Evolutionary conservation across 768 basidiomycete species (phyloP).

Genomic region (Xerocomellus amylosporus): DNA sequence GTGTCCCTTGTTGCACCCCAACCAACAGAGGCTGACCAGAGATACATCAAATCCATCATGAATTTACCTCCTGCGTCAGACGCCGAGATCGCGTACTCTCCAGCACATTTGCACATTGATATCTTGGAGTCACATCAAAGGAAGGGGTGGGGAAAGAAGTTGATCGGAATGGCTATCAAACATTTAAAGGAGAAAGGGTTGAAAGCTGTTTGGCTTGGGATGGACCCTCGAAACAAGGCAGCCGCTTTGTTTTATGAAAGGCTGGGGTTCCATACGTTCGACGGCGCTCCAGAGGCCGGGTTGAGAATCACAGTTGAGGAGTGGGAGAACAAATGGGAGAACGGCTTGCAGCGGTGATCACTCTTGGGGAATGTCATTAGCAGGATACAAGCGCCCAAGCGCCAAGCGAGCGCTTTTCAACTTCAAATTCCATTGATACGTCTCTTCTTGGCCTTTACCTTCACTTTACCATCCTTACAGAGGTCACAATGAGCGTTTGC

Average conservation of each 20-base stretch:
- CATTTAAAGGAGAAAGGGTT: constrained; percentile 47
- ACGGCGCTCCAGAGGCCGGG: constrained; percentile 47
- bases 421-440: not conserved
- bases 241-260: constrained; percentile 61
- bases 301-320: constrained; percentile 55
- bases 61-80: constrained; percentile 42
- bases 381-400: too few species aligned
- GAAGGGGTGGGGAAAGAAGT: constrained; percentile 66
- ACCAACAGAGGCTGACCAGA: constrained; percentile 23
- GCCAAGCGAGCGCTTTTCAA: not conserved
- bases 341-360: not conserved
- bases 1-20: constrained; percentile 9
- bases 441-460: not conserved
- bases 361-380: too few species aligned
- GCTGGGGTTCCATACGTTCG: constrained; percentile 59
- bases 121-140: constrained; percentile 64
- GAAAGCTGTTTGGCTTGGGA: constrained; percentile 62
- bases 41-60: constrained; percentile 37
- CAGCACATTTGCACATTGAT: constrained; percentile 76
- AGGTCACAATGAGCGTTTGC: not conserved
- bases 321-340: constrained; percentile 23
- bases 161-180: constrained; percentile 54
- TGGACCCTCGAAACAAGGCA: constrained; percentile 59
- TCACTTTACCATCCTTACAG: not conserved
- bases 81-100: constrained; percentile 59